These are phyloP conservation scores for Acanthamoeba sp. DNA, from an alignment of 208 protist genomes.

Conservation along the genomic window DNA sequence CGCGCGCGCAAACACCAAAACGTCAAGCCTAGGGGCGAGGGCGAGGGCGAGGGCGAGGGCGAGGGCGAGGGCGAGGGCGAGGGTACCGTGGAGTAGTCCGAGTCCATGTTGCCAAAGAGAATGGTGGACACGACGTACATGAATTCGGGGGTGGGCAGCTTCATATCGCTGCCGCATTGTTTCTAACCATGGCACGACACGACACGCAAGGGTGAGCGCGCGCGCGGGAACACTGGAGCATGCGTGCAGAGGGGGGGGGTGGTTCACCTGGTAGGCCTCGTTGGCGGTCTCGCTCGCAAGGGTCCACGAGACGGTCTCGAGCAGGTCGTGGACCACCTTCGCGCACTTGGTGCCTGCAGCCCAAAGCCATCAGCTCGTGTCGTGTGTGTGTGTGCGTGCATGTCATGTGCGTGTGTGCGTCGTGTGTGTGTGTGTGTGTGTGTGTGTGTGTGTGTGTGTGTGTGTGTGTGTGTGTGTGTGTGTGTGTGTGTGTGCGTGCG, in stretches of 20 bases:
- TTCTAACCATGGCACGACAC: no score
- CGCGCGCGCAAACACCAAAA: neutral
- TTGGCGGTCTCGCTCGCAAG: neutral
- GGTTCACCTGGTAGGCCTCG: neutral
- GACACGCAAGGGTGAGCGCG: no score
- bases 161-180: neutral
- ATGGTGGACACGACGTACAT: slow-evolving; percentile 65
- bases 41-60: neutral
- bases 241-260: neutral
- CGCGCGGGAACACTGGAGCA: neutral
- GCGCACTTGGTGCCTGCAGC: neutral
- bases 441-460: no score
- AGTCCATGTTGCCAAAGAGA: slow-evolving; percentile 6
- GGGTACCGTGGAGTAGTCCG: neutral
- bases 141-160: slow-evolving; percentile 42
- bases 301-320: neutral
- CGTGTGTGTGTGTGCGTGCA: neutral
- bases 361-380: neutral
- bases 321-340: neutral
- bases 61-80: neutral
- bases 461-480: neutral
- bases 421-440: neutral
- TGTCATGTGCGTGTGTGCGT: neutral
- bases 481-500: neutral
- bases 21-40: no score